Percentiles rank a stretch among this genome's conserved stretches.
Evolutionary conservation across 2,329 filamentous ascomycete species (phyloP).

Genomic region (Aspergillus puulaauensis): DNA sequence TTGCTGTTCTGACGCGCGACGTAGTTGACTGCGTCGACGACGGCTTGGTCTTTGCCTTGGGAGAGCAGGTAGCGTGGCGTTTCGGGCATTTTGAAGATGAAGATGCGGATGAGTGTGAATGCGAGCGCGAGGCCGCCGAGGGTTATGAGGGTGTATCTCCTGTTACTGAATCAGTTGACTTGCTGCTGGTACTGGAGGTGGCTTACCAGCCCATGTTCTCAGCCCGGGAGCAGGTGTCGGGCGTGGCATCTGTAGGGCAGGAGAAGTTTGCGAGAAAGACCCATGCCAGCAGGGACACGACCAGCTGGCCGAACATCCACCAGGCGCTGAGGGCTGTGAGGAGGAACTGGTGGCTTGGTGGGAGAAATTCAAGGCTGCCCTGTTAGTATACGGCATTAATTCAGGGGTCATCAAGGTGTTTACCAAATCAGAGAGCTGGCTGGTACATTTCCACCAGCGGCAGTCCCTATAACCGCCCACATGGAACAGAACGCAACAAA

Average conservation of each 20-base stretch:
- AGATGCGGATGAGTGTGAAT: slow-evolving; percentile 28
- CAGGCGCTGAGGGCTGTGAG: slow-evolving; percentile 44
- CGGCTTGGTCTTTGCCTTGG: slow-evolving; percentile 43
- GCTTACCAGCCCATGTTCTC: slow-evolving; percentile 32
- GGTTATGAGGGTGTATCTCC: slow-evolving; percentile 29
- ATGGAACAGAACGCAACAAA: slow-evolving; percentile 29
- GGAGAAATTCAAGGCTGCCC: slow-evolving; percentile 25
- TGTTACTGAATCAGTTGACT: background rate
- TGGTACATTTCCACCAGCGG: slow-evolving; percentile 28
- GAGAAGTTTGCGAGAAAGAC: slow-evolving; percentile 30
- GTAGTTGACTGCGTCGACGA: slow-evolving; percentile 49
- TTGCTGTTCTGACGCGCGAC: slow-evolving; percentile 27
- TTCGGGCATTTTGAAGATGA: slow-evolving; percentile 30
- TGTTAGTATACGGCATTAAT: too few relatives aligned
- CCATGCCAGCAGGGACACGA: slow-evolving; percentile 30
- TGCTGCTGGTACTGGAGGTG: background rate
- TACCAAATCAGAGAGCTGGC: slow-evolving; percentile 30
- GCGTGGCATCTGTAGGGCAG: slow-evolving; percentile 25
- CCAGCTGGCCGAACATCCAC: slow-evolving; percentile 51
- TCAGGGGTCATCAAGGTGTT: background rate
- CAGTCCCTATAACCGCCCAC: slow-evolving; percentile 30
- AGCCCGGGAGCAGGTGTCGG: slow-evolving; percentile 19
- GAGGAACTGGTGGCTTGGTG: slow-evolving; percentile 28
- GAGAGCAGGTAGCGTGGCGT: slow-evolving; percentile 31
- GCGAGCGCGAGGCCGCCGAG: slow-evolving; percentile 24